phyloP scores from a whole-genome alignment of 208 protist genomes.

The Trypanosoma vivax region DNA sequence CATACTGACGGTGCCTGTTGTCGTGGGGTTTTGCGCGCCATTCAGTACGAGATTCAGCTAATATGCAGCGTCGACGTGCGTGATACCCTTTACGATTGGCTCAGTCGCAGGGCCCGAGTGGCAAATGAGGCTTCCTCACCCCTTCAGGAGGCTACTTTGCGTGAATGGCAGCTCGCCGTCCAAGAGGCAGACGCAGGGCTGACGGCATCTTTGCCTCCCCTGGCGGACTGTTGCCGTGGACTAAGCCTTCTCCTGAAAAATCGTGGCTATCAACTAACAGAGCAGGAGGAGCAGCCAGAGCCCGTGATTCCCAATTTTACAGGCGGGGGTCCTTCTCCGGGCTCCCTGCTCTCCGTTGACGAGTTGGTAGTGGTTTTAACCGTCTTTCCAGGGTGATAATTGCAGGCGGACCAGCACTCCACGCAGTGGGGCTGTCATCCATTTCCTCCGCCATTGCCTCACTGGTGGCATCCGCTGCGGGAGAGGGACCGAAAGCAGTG shows the following conservation, averaged over 20 bases:
- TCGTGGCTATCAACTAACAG: not conserved
- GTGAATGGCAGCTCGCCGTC: slow-evolving; percentile 2
- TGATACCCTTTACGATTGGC: slow-evolving; percentile 2
- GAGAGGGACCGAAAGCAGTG: no score
- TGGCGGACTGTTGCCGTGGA: slow-evolving; percentile 10
- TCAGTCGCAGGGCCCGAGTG: not conserved
- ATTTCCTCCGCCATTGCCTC: no score
- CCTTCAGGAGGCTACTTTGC: slow-evolving; percentile 5
- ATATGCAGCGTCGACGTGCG: slow-evolving; percentile 4
- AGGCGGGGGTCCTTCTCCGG: no score
- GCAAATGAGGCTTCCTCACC: not conserved
- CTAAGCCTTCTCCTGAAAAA: slow-evolving; percentile 1
- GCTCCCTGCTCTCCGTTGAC: no score
- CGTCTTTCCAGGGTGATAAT: no score
- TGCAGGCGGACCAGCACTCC: no score
- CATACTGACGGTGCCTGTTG: not conserved
- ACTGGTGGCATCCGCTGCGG: no score
- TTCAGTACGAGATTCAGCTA: not conserved
- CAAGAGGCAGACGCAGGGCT: slow-evolving; percentile 9
- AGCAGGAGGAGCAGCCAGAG: not conserved
- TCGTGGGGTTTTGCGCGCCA: not conserved
- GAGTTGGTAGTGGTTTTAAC: no score
- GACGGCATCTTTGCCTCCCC: not conserved
- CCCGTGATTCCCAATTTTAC: no score
- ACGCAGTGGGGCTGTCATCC: no score